A percentile compares a stretch with the other conserved stretches of the same genome.
Conservation (phyloP, 352 stramenopile genomes). For the Globisporangium parvum region DNA sequence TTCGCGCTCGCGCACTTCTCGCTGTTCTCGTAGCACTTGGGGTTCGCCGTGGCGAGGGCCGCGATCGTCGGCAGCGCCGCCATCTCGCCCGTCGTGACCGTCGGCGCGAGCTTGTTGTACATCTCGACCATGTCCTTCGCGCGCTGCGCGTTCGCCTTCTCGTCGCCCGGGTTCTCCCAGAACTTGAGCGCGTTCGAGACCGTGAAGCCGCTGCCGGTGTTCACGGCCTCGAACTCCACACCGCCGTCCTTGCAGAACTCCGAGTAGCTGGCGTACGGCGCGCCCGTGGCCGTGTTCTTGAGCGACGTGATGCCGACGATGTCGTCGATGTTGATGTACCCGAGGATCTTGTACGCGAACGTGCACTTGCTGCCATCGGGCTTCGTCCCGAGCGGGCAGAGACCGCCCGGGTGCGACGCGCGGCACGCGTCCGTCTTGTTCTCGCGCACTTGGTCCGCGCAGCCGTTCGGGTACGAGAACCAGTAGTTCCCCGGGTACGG, state of each 20-base stretch:
- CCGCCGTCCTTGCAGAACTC: slow-evolving; percentile 44
- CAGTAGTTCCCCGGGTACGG: slow-evolving; percentile 27
- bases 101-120: slow-evolving; percentile 44
- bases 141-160: slow-evolving; percentile 38
- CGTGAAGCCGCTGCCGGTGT: slow-evolving; percentile 31
- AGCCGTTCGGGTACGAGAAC: slow-evolving; percentile 36
- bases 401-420: slow-evolving; percentile 17
- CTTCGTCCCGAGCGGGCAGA: slow-evolving; percentile 34
- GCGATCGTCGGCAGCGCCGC: slow-evolving; percentile 37
- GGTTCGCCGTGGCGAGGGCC: slow-evolving; percentile 38
- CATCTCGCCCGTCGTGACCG: slow-evolving; percentile 10
- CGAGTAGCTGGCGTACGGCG: slow-evolving; percentile 26
- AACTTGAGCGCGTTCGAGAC: slow-evolving; percentile 45
- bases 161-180: slow-evolving; percentile 45
- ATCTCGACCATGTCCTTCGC: slow-evolving; percentile 34
- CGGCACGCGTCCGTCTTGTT: slow-evolving; percentile 15
- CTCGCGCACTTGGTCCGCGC: background rate
- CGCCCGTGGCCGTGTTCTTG: slow-evolving; percentile 13
- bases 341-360: slow-evolving; percentile 58
- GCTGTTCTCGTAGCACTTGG: slow-evolving; percentile 67
- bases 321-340: slow-evolving; percentile 49
- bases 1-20: slow-evolving; percentile 29
- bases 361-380: slow-evolving; percentile 43
- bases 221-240: slow-evolving; percentile 42
- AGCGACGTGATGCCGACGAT: slow-evolving; percentile 55